A percentile compares a stretch with the other conserved stretches of the same genome.
phyloP scores from a whole-genome alignment of 2,329 filamentous ascomycete species.

The Clarireedia hainanense region DNA sequence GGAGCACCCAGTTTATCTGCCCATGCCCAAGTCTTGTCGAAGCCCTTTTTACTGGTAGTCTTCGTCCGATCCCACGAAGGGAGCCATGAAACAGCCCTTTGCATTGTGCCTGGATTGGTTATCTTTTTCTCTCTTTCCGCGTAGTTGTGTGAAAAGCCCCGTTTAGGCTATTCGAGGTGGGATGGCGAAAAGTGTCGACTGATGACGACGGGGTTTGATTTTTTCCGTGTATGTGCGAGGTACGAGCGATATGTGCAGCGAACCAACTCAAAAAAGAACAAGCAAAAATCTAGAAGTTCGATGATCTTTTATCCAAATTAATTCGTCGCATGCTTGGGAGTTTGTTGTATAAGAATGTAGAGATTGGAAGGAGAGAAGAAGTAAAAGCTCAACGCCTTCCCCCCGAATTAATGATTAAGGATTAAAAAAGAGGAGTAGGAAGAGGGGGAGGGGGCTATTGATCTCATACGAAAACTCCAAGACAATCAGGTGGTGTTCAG shows the following conservation, averaged over 20 bases:
- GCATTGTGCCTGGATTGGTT: constrained; percentile 23
- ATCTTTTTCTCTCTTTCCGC: constrained; percentile 16
- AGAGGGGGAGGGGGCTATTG: neutral
- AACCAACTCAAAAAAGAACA: too few species aligned
- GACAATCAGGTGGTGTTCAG: too few species aligned
- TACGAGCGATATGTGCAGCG: neutral
- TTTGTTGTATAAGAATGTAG: neutral
- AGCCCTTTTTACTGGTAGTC: constrained; percentile 53
- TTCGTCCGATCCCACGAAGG: constrained; percentile 47
- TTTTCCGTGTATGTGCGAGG: neutral
- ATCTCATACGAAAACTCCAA: neutral
- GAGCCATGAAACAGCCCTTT: constrained; percentile 27
- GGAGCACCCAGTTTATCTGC: constrained; percentile 63
- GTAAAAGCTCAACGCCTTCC: neutral
- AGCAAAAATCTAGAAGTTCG: too few species aligned
- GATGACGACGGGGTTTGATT: constrained; percentile 3
- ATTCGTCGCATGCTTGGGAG: constrained; percentile 3
- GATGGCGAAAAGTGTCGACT: neutral
- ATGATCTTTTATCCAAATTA: neutral
- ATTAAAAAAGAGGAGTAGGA: neutral
- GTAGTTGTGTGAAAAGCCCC: constrained; percentile 9
- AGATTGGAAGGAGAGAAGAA: neutral
- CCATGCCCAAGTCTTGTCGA: constrained; percentile 64
- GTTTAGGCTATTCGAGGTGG: constrained; percentile 7
- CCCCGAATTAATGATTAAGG: neutral